Evolutionary conservation across 176 grass and related monocot genomes (phyloP), one percentile per base, ranked within the genome.

Genomic region (Zizania latifolia): DNA sequence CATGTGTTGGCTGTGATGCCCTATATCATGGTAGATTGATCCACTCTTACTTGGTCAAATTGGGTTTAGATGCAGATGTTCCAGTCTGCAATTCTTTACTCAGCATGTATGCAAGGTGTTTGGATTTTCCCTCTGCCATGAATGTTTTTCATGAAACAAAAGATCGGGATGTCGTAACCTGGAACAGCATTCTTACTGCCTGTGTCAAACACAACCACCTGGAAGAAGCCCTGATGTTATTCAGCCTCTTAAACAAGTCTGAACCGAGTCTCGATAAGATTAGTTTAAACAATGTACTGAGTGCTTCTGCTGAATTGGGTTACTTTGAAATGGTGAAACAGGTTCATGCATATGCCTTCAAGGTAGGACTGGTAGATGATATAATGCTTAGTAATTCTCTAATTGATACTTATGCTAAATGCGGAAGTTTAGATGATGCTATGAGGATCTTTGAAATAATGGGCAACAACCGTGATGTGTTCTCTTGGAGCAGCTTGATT

Each of bases 401-500:
- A 71, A 83, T 98, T 71, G 88, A 92, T 68, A 88, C 88, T 81
- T 92, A 94, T 76, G 79, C 83, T 56, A 98, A 98, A 62, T 98
- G 91, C 80, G 91, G 91, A 56, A 89, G 91, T 78, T 85, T 92
- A 63, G 58, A 86, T 68, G 86, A 92, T 72, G 89, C 91, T 26
- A 80, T 68, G 17, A 68, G 78, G 41, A 78, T 71, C 74, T 94
- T 98, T 81, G 84, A 98, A 81, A 77, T 63, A 26, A 92, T 94
- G 86, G 74, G 33, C 32, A 70, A 51, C 26, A 65, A 75, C 14
- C 55, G 63, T 43, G 89, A 98, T 79, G 66, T 85, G 12, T 87
- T 88, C 32, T 98, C 94, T 54, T 98, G 94, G 91, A 98, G 92
- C 74, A 92, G 83, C 33, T 83, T 92, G 81, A 92, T 94, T 89